These are phyloP conservation scores for Neodidymelliopsis sp. DNA, from an alignment of 2,329 filamentous ascomycete species.

Conservation along the genomic window DNA sequence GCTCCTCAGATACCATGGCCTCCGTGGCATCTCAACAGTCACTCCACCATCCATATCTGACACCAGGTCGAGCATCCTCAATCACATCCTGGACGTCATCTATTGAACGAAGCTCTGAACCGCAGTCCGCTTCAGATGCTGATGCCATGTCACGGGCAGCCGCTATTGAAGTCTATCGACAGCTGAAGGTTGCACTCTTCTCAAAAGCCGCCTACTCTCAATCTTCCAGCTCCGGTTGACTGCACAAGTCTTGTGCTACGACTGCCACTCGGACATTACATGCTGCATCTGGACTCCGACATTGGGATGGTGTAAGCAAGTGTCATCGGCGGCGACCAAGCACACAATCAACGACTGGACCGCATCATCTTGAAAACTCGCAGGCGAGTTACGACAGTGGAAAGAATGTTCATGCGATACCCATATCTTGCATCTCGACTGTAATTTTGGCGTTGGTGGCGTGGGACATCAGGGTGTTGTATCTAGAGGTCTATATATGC, in stretches of 20 bases:
- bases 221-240: constrained; percentile 2
- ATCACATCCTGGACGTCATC: constrained; percentile 46
- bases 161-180: constrained; percentile 45
- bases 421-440: constrained; percentile 1
- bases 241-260: neutral
- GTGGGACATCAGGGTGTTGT: neutral
- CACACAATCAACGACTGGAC: neutral
- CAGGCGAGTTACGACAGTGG: constrained; percentile 1
- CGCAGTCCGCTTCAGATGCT: constrained; percentile 18
- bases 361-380: neutral
- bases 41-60: constrained; percentile 39
- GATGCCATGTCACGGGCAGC: constrained; percentile 34
- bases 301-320: no score
- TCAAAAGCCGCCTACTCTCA: constrained; percentile 41
- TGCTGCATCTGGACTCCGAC: no score
- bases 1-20: constrained; percentile 27
- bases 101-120: constrained; percentile 26
- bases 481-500: neutral
- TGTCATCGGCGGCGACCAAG: neutral
- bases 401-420: neutral
- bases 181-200: constrained; percentile 43
- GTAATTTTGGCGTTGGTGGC: constrained; percentile 3
- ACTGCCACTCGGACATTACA: no score
- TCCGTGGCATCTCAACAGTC: constrained; percentile 23
- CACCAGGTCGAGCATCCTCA: constrained; percentile 35